Evolutionary conservation across 2,329 filamentous ascomycete genomes (phyloP), one percentile per base, ranked within the genome.

Genomic region (Aspergillus uvarum): DNA sequence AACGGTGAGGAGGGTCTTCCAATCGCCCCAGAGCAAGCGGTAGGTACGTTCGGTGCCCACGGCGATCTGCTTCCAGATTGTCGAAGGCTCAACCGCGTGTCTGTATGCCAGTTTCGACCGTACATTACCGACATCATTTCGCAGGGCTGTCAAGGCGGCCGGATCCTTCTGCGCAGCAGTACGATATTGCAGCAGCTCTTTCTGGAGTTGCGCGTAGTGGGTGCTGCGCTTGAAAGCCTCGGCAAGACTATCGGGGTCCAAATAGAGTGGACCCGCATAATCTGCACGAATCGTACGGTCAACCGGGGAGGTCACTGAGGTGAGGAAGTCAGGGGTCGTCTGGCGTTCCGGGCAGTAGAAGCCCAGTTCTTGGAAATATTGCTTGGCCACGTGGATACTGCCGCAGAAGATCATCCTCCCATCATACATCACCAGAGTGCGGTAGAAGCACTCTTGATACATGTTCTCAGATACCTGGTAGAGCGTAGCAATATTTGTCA

Each of bases 401-500:
- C 91, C 91, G 61, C 90, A 92, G 77, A 87, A 95, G 35, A 91
- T 89, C 72, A 92, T 87, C 29, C 83, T 85, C 2, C 91, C 91
- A 47, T 85, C 83, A 62, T 93, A 89, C 58, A 95, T 90, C 38
- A 93, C 89, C 69, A 96, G 79, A 12, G 95, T 90, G 74, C 94
- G 95, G 79, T 96, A 91, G 63, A 94, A 93, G 35, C 87, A 85
- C 22, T 82, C 82, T 7, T 32, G 31, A 77, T 91, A 93, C 62
- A 94, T 91, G 67, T 87, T 92, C 75, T 95, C 90, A 0, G 89
- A 92, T 0, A 90, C 91, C 72, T 96, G 91, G 74, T 96, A 96
- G 0, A 96, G 80, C 0, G 91, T 92, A 1, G 96, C 91, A 62
- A 95, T 93, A 0, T 91, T 95, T 1, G 89, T 90, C 0, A 88